Evolutionary conservation across 805 yeast species (phyloP).

Genomic region (Hermanozyma aechmeae): DNA sequence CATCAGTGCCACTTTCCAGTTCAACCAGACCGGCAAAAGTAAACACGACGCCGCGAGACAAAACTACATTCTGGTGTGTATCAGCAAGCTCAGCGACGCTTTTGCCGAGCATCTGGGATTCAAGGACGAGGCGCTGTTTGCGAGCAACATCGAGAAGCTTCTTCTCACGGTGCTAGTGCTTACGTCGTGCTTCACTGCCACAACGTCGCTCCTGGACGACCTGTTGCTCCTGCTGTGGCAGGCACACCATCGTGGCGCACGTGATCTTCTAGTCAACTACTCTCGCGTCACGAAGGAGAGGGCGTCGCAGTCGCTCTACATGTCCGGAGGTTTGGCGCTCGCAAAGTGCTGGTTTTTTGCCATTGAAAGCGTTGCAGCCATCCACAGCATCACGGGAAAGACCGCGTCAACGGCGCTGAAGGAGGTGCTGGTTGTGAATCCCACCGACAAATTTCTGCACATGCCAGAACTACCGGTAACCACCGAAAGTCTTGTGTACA

Average conservation of each 20-base stretch:
- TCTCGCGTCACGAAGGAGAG: conserved; percentile 4
- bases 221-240: conserved; percentile 12
- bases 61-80: conserved; percentile 13
- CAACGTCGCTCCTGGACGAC: conserved; percentile 5
- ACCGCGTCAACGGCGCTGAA: too few species aligned
- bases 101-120: conserved; percentile 8
- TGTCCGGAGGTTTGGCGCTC: conserved; percentile 14
- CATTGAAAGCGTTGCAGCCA: conserved; percentile 14
- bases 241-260: conserved; percentile 16
- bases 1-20: conserved; percentile 18
- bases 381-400: too few species aligned
- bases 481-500: not conserved
- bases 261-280: conserved; percentile 15
- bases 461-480: not conserved
- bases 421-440: too few species aligned
- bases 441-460: not conserved
- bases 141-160: conserved; percentile 14
- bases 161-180: conserved; percentile 16
- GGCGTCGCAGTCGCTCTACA: conserved; percentile 3
- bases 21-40: conserved; percentile 12
- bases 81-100: conserved; percentile 12
- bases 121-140: conserved; percentile 5
- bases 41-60: conserved; percentile 13
- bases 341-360: conserved; percentile 21
- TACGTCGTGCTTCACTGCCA: conserved; percentile 16